phyloP scores from a whole-genome alignment of 768 basidiomycete genomes.

The Cantharellus anzutake region DNA sequence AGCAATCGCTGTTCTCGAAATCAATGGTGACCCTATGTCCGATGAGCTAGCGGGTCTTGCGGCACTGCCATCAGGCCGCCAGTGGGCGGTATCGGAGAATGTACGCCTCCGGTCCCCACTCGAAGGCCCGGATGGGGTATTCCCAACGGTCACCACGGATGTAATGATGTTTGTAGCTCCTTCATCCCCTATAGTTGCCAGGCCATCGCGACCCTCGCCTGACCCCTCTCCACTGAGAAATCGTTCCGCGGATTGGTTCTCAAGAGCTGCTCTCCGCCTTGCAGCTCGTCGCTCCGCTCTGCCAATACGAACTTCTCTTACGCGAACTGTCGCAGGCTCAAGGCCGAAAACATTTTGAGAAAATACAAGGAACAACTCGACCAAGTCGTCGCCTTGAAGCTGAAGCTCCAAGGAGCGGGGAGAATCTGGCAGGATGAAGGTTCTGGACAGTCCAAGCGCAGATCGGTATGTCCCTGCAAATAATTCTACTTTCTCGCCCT shows the following conservation, averaged over 20 bases:
- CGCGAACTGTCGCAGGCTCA: slow-evolving; percentile 82
- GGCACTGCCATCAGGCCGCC: too few relatives aligned
- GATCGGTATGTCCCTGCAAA: slow-evolving; percentile 83
- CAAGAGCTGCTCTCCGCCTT: slow-evolving; percentile 41
- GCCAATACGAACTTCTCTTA: slow-evolving; percentile 84
- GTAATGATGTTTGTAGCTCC: slow-evolving; percentile 29
- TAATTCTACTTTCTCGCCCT: slow-evolving; percentile 81
- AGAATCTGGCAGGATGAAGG: slow-evolving; percentile 83
- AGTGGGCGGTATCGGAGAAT: neutral
- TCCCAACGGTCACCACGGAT: slow-evolving; percentile 17
- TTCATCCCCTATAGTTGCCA: slow-evolving; percentile 27
- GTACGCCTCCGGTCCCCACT: neutral
- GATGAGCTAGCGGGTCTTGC: too few relatives aligned
- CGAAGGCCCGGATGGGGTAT: neutral
- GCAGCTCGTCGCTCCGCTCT: slow-evolving; percentile 76
- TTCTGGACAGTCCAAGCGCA: slow-evolving; percentile 79
- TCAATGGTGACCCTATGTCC: slow-evolving; percentile 11
- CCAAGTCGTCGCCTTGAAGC: slow-evolving; percentile 80
- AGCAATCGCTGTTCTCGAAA: slow-evolving; percentile 17
- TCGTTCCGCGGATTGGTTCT: slow-evolving; percentile 23
- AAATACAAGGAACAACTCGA: slow-evolving; percentile 83
- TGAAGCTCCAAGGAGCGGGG: slow-evolving; percentile 75
- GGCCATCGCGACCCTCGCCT: neutral
- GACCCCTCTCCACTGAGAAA: neutral
- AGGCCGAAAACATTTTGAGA: slow-evolving; percentile 82